These are phyloP conservation scores for Capsicum chinense DNA, from an alignment of 257 asterid genomes.

Conservation along the genomic window DNA sequence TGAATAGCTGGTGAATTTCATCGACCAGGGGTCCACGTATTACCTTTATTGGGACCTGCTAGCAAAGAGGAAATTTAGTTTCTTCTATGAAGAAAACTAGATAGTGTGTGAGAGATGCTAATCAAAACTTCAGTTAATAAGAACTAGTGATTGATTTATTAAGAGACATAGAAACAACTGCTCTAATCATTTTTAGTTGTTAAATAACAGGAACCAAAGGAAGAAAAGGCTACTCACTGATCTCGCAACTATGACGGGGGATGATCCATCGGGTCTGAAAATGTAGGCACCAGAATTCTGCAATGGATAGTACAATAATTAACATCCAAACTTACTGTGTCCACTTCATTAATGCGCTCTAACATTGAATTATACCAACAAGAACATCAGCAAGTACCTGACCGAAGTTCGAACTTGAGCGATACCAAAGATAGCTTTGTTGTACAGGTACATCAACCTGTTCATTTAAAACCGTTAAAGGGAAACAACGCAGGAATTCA, in stretches of 20 bases:
- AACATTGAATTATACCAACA: conserved; percentile 4
- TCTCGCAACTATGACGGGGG: conserved; percentile 64
- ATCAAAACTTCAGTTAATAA: conserved; percentile 21
- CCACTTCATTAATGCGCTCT: background rate
- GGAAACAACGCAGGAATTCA: no score
- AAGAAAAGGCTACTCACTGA: conserved; percentile 51
- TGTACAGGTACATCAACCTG: conserved; percentile 67
- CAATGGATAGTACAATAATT: conserved; percentile 30
- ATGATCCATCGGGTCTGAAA: conserved; percentile 69
- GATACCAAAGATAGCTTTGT: conserved; percentile 83
- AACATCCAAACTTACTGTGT: conserved; percentile 8
- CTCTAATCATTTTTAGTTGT: background rate
- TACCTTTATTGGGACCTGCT: conserved; percentile 70
- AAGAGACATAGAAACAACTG: background rate
- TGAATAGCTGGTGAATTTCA: conserved; percentile 86
- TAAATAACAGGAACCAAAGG: background rate
- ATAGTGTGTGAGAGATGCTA: background rate
- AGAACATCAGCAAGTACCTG: conserved; percentile 52
- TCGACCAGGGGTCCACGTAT: conserved; percentile 72
- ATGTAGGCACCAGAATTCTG: conserved; percentile 91
- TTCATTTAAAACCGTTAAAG: no score
- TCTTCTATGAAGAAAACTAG: conserved; percentile 17
- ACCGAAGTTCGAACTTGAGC: conserved; percentile 45
- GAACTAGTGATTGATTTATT: background rate
- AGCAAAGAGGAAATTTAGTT: conserved; percentile 27